A percentile compares a stretch with the other conserved stretches of the same genome.
Evolutionary conservation across 1,284 basidiomycete genomes (phyloP).

Genomic region (Rugosomyces carneus): DNA sequence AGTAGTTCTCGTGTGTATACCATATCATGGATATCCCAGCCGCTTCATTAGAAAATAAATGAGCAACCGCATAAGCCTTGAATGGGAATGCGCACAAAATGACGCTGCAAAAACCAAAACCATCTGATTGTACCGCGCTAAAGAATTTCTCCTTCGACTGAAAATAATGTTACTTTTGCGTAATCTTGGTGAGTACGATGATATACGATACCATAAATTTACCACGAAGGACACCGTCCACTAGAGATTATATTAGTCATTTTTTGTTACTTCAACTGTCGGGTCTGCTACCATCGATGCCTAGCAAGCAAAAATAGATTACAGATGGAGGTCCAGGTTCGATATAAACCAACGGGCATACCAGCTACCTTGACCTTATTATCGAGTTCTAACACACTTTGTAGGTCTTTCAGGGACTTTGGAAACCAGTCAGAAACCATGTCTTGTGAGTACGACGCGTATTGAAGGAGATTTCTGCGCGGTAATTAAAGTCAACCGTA

Average conservation of each 20-base stretch:
- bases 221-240: conserved; percentile 90
- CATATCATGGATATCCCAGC: conserved; percentile 85
- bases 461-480: no score
- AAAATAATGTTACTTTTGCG: background rate
- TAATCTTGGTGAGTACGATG: background rate
- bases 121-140: conserved; percentile 73
- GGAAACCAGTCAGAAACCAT: conserved; percentile 6
- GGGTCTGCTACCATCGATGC: conserved; percentile 53
- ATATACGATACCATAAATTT: conserved; percentile 80
- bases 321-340: background rate
- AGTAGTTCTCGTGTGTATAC: conserved; percentile 81
- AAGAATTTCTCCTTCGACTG: conserved; percentile 91
- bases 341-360: conserved; percentile 29
- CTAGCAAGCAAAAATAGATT: conserved; percentile 26
- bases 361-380: conserved; percentile 92
- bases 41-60: conserved; percentile 35
- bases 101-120: conserved; percentile 91
- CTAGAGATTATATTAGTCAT: conserved; percentile 29
- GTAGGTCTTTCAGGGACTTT: conserved; percentile 49
- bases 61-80: background rate
- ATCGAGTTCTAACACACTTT: conserved; percentile 53
- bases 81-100: conserved; percentile 56
- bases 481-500: no score
- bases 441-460: background rate
- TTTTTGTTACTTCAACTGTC: background rate